These are phyloP conservation scores for Septoria petroselini DNA, from an alignment of 2,329 filamentous ascomycete species.

Conservation along the genomic window DNA sequence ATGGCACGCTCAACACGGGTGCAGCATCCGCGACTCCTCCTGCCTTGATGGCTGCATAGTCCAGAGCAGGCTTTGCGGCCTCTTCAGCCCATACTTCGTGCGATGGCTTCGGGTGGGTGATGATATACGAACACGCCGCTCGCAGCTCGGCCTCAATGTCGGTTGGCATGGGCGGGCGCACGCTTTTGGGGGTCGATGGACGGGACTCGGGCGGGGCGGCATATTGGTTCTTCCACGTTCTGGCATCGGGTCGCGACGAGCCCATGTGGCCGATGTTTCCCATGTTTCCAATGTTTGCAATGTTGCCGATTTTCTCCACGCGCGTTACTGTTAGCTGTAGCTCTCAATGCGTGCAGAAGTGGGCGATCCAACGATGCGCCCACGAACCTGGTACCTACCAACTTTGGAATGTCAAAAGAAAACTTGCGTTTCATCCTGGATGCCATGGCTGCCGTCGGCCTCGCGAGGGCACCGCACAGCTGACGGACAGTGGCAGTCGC, in stretches of 20 bases:
- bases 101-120: slow-evolving; percentile 40
- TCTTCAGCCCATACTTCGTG: slow-evolving; percentile 37
- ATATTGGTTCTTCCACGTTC: slow-evolving; percentile 33
- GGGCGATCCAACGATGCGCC: slow-evolving; percentile 5
- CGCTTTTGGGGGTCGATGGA: slow-evolving; percentile 44
- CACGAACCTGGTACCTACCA: slow-evolving; percentile 35
- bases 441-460: slow-evolving; percentile 3
- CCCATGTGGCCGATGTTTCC: slow-evolving; percentile 8
- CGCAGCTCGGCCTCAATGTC: slow-evolving; percentile 47
- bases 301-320: slow-evolving; percentile 10
- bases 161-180: slow-evolving; percentile 44
- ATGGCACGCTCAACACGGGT: slow-evolving; percentile 1
- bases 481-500: background rate
- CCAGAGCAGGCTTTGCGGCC: slow-evolving; percentile 33
- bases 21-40: slow-evolving; percentile 14
- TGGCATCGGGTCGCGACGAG: slow-evolving; percentile 6
- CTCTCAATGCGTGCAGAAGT: background rate
- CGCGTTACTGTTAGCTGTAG: slow-evolving; percentile 6
- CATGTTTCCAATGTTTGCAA: slow-evolving; percentile 2
- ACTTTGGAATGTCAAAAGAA: slow-evolving; percentile 42
- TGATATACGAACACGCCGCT: slow-evolving; percentile 45
- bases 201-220: slow-evolving; percentile 35
- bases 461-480: background rate
- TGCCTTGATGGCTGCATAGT: slow-evolving; percentile 36
- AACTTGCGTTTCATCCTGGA: slow-evolving; percentile 45